Percentiles rank a stretch among this genome's conserved stretches.
phyloP scores from a whole-genome alignment of 2,329 filamentous ascomycete genomes.

The Diaporthe amygdali region DNA sequence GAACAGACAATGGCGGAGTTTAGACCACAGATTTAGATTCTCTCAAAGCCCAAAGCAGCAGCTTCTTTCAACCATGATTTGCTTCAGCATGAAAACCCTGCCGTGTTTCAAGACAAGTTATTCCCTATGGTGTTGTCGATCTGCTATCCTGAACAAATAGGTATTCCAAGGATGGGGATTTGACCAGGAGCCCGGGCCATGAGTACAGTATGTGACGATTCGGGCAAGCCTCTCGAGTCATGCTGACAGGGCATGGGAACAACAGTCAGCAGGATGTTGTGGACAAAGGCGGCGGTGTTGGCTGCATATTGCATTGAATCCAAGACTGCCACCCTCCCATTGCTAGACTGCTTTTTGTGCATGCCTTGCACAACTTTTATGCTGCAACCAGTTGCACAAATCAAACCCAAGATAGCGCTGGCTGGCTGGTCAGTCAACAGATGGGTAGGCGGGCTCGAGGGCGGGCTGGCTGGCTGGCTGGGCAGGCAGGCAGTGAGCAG shows the following conservation, averaged over 20 bases:
- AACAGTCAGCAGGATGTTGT: neutral
- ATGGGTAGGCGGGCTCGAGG: neutral
- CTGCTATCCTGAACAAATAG: neutral
- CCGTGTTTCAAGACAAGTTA: neutral
- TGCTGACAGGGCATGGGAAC: neutral
- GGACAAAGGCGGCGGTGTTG: neutral
- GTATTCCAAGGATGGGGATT: too few species aligned
- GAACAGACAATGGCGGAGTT: neutral
- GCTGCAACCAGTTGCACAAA: neutral
- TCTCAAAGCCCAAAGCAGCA: neutral
- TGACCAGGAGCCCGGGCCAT: neutral
- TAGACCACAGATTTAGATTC: neutral
- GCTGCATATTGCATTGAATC: neutral
- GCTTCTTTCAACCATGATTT: neutral
- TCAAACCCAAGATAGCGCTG: neutral
- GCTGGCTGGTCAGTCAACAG: slow-evolving; percentile 8
- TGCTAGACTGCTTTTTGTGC: neutral
- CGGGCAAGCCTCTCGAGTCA: slow-evolving; percentile 11
- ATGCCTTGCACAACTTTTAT: neutral
- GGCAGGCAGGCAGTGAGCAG: neutral
- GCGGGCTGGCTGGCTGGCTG: neutral
- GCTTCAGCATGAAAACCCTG: too few species aligned
- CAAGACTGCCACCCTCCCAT: neutral
- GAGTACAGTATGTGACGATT: neutral
- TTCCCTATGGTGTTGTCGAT: neutral